Conservation (phyloP, 164 flowering plant genomes). For the Berberis thunbergii region DNA sequence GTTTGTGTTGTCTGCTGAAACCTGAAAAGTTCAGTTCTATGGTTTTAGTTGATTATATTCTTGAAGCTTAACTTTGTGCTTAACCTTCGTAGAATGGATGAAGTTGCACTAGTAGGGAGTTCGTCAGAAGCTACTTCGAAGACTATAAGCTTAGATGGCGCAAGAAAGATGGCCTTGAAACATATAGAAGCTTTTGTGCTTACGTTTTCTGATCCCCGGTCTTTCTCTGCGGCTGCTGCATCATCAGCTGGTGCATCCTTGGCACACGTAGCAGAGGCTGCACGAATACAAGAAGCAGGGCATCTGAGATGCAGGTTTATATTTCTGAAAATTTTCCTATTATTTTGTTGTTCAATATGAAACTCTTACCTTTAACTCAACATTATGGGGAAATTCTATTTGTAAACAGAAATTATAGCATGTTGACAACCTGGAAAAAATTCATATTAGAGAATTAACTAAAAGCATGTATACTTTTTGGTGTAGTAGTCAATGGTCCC, state of each 20-base stretch:
- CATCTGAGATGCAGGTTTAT: slow-evolving; percentile 94
- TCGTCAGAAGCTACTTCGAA: slow-evolving; percentile 64
- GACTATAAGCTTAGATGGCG: slow-evolving; percentile 63
- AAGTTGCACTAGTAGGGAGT: slow-evolving; percentile 46
- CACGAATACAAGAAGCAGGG: slow-evolving; percentile 93
- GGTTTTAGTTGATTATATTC: neutral
- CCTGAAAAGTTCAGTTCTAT: too few relatives aligned
- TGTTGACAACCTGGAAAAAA: too few relatives aligned
- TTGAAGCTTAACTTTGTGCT: neutral
- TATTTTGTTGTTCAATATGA: too few relatives aligned
- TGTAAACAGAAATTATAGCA: too few relatives aligned
- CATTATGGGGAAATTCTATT: neutral
- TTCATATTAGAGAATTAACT: too few relatives aligned
- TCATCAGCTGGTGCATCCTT: slow-evolving; percentile 78
- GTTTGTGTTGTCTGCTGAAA: too few relatives aligned
- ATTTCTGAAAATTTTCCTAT: neutral
- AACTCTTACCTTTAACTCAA: neutral
- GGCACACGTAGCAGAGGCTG: slow-evolving; percentile 67
- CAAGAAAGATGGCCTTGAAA: slow-evolving; percentile 80
- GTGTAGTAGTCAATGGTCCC: too few relatives aligned
- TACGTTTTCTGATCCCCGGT: slow-evolving; percentile 64
- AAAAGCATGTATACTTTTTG: too few relatives aligned
- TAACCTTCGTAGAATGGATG: slow-evolving; percentile 58
- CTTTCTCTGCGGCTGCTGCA: slow-evolving; percentile 70
- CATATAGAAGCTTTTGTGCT: slow-evolving; percentile 75